phyloP scores from a whole-genome alignment of 495 filamentous ascomycete genomes.

The Ascodesmis nigricans region DNA sequence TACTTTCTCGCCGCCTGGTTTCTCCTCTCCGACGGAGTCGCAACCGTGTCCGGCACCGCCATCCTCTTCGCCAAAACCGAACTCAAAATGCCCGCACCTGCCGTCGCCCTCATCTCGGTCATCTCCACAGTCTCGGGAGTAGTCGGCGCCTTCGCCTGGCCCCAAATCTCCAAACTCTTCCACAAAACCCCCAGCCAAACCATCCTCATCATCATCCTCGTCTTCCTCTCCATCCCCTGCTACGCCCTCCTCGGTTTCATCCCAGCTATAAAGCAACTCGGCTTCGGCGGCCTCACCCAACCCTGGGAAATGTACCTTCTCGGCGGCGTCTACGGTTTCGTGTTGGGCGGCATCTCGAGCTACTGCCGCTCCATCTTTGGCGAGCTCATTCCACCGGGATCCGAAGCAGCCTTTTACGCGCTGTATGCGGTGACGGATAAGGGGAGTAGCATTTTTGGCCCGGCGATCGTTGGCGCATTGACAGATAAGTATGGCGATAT shows the following conservation, averaged over 20 bases:
- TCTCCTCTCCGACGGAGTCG: conserved; percentile 77
- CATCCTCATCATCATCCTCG: conserved; percentile 65
- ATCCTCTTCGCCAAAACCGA: conserved; percentile 89
- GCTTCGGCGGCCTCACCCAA: conserved; percentile 65
- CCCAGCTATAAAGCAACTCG: conserved; percentile 50
- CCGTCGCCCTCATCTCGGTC: conserved; percentile 81
- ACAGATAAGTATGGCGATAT: conserved; percentile 81
- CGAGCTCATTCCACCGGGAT: conserved; percentile 78
- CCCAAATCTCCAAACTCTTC: conserved; percentile 36
- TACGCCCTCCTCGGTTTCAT: conserved; percentile 84
- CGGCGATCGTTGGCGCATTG: conserved; percentile 77
- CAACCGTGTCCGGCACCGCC: conserved; percentile 84
- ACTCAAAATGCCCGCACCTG: conserved; percentile 68
- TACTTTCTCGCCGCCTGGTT: conserved; percentile 89
- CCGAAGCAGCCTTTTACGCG: conserved; percentile 87
- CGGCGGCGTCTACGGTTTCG: conserved; percentile 74
- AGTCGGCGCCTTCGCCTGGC: conserved; percentile 76
- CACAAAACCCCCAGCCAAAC: conserved; percentile 35
- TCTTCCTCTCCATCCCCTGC: conserved; percentile 81
- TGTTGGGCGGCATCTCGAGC: conserved; percentile 76
- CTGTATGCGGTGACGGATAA: conserved; percentile 97
- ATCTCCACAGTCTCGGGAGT: conserved; percentile 68
- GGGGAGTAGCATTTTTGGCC: conserved; percentile 82
- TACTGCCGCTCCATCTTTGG: conserved; percentile 88
- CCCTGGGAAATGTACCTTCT: conserved; percentile 96